Percentiles rank a stretch among this genome's conserved stretches.
These are phyloP conservation scores for Ogataea ganodermae DNA, from an alignment of 805 yeast genomes.

Conservation along the genomic window DNA sequence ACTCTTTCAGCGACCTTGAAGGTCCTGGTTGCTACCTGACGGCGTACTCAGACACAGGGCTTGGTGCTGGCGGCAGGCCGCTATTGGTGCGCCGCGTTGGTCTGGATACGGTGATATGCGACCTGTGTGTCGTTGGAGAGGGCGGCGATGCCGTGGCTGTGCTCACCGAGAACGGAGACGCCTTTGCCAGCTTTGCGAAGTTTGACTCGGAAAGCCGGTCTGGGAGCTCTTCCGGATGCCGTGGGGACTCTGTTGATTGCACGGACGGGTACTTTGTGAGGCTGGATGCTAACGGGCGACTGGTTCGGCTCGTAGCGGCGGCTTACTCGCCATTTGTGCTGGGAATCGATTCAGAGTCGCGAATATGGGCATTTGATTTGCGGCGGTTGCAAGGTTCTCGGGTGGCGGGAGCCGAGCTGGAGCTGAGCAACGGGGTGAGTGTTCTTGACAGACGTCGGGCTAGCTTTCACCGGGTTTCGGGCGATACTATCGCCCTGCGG, in stretches of 20 bases:
- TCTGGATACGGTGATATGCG: slow-evolving; percentile 9
- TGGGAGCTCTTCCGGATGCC: neutral
- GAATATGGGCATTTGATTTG: slow-evolving; percentile 13
- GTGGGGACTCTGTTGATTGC: slow-evolving; percentile 5
- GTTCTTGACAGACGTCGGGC: neutral
- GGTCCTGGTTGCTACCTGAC: slow-evolving; percentile 7
- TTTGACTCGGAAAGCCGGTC: slow-evolving; percentile 10
- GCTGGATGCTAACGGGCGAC: neutral
- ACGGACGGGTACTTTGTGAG: slow-evolving; percentile 9
- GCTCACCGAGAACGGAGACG: slow-evolving; percentile 16
- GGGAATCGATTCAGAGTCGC: slow-evolving; percentile 3
- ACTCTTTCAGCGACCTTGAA: slow-evolving; percentile 23
- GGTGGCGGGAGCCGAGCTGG: neutral
- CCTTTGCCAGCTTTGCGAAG: slow-evolving; percentile 7
- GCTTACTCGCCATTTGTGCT: slow-evolving; percentile 13
- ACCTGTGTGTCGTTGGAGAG: slow-evolving; percentile 11
- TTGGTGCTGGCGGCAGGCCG: slow-evolving; percentile 16
- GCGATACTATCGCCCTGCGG: neutral
- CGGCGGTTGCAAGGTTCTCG: neutral
- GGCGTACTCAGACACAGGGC: slow-evolving; percentile 12
- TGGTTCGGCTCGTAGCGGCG: slow-evolving; percentile 11
- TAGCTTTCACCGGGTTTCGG: neutral
- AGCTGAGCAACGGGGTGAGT: neutral
- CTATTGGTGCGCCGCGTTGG: slow-evolving; percentile 9
- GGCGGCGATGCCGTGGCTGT: slow-evolving; percentile 18